Percentiles rank a stretch among this genome's conserved stretches.
phyloP scores from a whole-genome alignment of 2,329 filamentous ascomycete genomes.

The Alternaria sp. region DNA sequence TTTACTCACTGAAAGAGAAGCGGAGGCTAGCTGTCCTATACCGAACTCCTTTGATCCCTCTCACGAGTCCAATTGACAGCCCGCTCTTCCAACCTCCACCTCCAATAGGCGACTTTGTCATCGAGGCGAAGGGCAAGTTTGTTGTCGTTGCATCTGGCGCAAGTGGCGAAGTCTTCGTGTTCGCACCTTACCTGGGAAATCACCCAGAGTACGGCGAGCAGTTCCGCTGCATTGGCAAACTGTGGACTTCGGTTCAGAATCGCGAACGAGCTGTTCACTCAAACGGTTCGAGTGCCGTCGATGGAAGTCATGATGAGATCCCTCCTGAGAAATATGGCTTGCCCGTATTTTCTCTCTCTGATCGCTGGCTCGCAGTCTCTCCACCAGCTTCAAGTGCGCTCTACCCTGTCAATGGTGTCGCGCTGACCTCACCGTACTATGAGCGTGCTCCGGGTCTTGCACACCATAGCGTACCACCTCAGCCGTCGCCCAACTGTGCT shows the following conservation, averaged over 20 bases:
- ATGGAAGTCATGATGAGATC: slow-evolving; percentile 46
- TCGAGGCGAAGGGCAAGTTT: slow-evolving; percentile 76
- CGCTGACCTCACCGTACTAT: slow-evolving; percentile 60
- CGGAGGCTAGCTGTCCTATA: slow-evolving; percentile 76
- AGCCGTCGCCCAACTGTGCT: slow-evolving; percentile 71
- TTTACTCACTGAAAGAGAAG: slow-evolving; percentile 84
- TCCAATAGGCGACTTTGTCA: slow-evolving; percentile 74
- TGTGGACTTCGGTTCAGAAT: slow-evolving; percentile 86
- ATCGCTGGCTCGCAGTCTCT: slow-evolving; percentile 80
- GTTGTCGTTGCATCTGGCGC: slow-evolving; percentile 78
- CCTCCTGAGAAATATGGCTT: slow-evolving; percentile 58
- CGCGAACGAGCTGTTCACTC: slow-evolving; percentile 46
- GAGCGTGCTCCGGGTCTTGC: slow-evolving; percentile 64
- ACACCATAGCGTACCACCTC: slow-evolving; percentile 72
- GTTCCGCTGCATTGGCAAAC: slow-evolving; percentile 80
- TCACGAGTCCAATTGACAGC: slow-evolving; percentile 66
- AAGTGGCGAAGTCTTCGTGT: slow-evolving; percentile 90
- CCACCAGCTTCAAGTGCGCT: slow-evolving; percentile 76
- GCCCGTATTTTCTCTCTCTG: slow-evolving; percentile 73
- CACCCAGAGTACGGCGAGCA: slow-evolving; percentile 37
- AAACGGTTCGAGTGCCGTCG: slow-evolving; percentile 46
- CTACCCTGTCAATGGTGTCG: slow-evolving; percentile 72
- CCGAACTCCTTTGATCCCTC: slow-evolving; percentile 68
- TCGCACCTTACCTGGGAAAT: slow-evolving; percentile 47
- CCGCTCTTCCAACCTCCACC: slow-evolving; percentile 72